These are phyloP conservation scores for Ustilago vetiveriae DNA, from an alignment of 1,284 basidiomycete species.

Conservation along the genomic window DNA sequence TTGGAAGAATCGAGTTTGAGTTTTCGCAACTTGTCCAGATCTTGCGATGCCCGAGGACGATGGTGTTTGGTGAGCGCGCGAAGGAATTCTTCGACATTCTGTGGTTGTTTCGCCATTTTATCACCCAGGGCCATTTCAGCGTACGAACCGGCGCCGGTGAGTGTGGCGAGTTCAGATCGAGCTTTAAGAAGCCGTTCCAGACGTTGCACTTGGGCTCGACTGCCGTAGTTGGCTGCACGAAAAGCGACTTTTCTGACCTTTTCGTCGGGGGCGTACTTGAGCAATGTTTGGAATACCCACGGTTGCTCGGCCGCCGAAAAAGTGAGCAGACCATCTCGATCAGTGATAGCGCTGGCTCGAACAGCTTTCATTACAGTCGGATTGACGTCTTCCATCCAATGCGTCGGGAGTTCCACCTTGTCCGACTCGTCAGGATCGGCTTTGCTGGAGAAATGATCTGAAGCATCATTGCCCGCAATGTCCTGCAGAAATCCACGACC, in stretches of 20 bases:
- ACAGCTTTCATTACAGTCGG: conserved; percentile 27
- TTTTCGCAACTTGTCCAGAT: conserved; percentile 47
- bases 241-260: conserved; percentile 83
- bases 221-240: conserved; percentile 63
- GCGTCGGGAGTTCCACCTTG: conserved; percentile 35
- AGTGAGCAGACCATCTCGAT: conserved; percentile 27
- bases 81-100: conserved; percentile 58
- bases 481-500: conserved; percentile 82
- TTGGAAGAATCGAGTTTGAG: conserved; percentile 37
- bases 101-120: conserved; percentile 64
- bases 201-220: conserved; percentile 47
- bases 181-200: conserved; percentile 59
- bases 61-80: conserved; percentile 56
- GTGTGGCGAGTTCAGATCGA: conserved; percentile 56
- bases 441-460: conserved; percentile 38
- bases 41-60: conserved; percentile 45
- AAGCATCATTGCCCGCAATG: conserved; percentile 45
- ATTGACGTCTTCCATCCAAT: conserved; percentile 50
- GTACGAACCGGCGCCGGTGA: conserved; percentile 60
- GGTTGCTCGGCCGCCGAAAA: conserved; percentile 69
- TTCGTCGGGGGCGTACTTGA: conserved; percentile 81
- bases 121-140: conserved; percentile 63
- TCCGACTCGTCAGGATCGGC: conserved; percentile 14
- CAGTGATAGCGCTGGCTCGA: conserved; percentile 17
- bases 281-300: conserved; percentile 89